Evolutionary conservation across 2,329 filamentous ascomycete species (phyloP), one percentile per base, ranked within the genome.

Genomic region (Penicillium oxalicum): DNA sequence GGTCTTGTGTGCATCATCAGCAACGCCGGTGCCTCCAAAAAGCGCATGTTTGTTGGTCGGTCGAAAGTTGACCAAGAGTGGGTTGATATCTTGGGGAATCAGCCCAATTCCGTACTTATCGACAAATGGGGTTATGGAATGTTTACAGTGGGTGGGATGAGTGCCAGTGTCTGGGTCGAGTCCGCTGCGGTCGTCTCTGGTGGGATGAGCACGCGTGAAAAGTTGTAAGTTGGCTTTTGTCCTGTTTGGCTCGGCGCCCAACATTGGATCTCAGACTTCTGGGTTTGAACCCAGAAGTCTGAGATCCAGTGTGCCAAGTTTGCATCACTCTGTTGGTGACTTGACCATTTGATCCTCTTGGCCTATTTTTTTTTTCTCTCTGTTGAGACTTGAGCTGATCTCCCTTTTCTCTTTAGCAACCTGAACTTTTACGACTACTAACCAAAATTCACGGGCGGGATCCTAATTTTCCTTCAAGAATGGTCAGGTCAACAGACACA

Each of bases 151-250:
- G 67, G 67, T 4, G 72, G 71, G 2, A 69, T 74, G 35, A 81
- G 78, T 59, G 75, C 84, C 2, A 75, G 77, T 36, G 77, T 87
- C 4, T 87, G 80, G 77, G 81, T 83, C 1, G 75, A 78, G 50
- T 72, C 72, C 42, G 71, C 73, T 49, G 79, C 79, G 25, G 44
- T 41, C 27, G 33, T 18, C 11, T 9, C 24, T 32, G 39, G 35
- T 27, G 40, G 46, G 37, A n/a, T 29, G 32, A 33, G 18, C 28
- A 33, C 57, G 7, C 37, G 35, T 33, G 43, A 45, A 11, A 49
- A 52, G 18, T 48, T 57, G 56, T 58, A 48, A 4, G 56, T 33
- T 18, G 18, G 2, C 18, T 18, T 18, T 18, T 18, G 2, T 18
- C 18, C 18, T 18, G 18, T 18, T 18, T 18, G 18, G 18, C 18